Conservation (phyloP, 225 moss, liverwort and hornwort genomes). For the Marchantia polymorpha region DNA sequence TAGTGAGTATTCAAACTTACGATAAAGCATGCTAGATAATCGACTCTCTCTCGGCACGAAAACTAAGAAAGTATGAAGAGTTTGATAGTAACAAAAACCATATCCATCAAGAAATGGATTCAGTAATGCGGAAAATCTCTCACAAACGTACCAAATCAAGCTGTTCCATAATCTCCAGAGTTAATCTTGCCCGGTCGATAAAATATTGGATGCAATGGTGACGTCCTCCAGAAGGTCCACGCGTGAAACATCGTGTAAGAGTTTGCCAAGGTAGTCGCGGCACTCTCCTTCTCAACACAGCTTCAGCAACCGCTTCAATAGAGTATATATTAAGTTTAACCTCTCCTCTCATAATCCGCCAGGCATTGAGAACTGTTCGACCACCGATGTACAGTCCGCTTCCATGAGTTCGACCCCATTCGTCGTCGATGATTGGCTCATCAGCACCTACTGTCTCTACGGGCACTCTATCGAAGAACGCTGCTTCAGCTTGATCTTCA, state of each 20-base stretch:
- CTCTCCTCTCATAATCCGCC: conserved; percentile 99
- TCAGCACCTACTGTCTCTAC: conserved; percentile 51
- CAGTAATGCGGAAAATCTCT: too few species aligned
- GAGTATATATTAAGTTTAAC: conserved; percentile 90
- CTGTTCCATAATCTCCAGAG: conserved; percentile 90
- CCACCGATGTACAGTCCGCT: conserved; percentile 92
- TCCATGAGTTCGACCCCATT: conserved; percentile 96
- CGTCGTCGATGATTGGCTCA: conserved; percentile 85
- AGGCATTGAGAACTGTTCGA: conserved; percentile 78
- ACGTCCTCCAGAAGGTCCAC: conserved; percentile 67
- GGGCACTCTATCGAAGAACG: conserved; percentile 59
- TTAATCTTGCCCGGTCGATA: conserved; percentile 75
- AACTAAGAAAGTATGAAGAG: background rate
- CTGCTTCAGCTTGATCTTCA: conserved; percentile 60
- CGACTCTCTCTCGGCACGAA: background rate
- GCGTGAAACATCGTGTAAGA: conserved; percentile 76
- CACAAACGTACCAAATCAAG: conserved; percentile 69
- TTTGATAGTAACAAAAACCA: background rate
- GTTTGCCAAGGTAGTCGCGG: conserved; percentile 76
- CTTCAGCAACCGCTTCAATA: conserved; percentile 91
- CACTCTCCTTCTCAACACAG: conserved; percentile 82
- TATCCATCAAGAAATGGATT: background rate
- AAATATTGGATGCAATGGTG: conserved; percentile 72
- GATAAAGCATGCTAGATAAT: background rate
- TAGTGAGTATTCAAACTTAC: background rate